Evolutionary conservation across 148 eudicot genomes (phyloP), one percentile per base, ranked within the genome.

Genomic region (Chenopodium berlandieri): DNA sequence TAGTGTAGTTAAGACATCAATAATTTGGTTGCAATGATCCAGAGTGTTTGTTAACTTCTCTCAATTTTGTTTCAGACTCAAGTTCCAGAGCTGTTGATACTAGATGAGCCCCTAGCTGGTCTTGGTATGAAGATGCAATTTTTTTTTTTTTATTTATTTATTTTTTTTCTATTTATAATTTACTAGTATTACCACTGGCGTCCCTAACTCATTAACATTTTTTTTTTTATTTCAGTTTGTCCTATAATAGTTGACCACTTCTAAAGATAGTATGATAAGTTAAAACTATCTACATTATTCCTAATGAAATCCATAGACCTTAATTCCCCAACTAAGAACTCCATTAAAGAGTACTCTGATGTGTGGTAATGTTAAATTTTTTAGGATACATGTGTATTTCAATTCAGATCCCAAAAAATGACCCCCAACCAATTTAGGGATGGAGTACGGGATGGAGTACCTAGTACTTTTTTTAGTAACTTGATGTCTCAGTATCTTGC

Each of bases 81-180:
- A 87, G 86, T 89, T 78, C 99, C 99, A 27, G 94, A 96, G 64
- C 80, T 96, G 76, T 83, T 96, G 84, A 86, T 96, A 85, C 86
- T 96, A 81, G 99, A 96, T 85, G 99, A 96, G 85, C 99, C 99
- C 84, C 99, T 96, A 79, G 99, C 99, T 83, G 99, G 99, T 81
- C 95, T 96, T 80, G 99, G 99, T 96, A 96, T 46, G 89, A 25
- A 74, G 19, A 58, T 44, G 60, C 37, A 52, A 75, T 23, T 31
- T 68, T 77, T 40, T 50, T 52, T 14, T 9, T 78, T 4, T 25
- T 4, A 12, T 47, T 47, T 47, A 9, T 9, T 8, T 1, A 2
- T 34, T 37, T 37, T 37, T 6, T 37, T 40, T 5, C 40, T 37
- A 37, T 40, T 40, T 40, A 40, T 5, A 6, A 40, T 40, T 40